Percentiles rank a stretch among this genome's conserved stretches.
Conservation (phyloP, 352 stramenopile species). For the Phytophthora fragariae region DNA sequence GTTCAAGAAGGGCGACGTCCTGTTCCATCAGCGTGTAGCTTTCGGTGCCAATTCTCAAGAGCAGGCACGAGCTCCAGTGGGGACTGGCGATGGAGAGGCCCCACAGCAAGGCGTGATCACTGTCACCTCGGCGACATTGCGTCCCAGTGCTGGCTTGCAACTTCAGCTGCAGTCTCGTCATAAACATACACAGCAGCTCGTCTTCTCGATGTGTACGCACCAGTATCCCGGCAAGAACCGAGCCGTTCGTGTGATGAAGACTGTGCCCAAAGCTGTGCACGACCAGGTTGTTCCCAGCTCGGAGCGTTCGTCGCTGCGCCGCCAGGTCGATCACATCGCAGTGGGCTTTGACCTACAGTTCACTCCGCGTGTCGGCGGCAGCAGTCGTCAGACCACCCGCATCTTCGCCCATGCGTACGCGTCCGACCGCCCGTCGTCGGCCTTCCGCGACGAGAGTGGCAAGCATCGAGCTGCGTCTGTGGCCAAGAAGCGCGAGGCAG, state of each 20-base stretch:
- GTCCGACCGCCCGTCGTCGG: constrained; percentile 39
- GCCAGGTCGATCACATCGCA: constrained; percentile 58
- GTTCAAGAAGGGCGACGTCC: constrained; percentile 55
- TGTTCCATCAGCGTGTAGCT: constrained; percentile 54
- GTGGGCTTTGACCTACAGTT: constrained; percentile 63
- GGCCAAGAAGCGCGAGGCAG: constrained; percentile 35
- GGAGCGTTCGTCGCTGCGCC: constrained; percentile 50
- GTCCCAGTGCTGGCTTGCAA: constrained; percentile 34
- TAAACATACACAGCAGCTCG: constrained; percentile 63
- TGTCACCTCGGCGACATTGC: constrained; percentile 47
- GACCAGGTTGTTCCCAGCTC: constrained; percentile 51
- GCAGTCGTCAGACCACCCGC: constrained; percentile 48
- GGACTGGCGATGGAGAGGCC: constrained; percentile 11
- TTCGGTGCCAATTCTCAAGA: constrained; percentile 33
- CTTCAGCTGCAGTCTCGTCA: constrained; percentile 44
- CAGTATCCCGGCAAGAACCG: constrained; percentile 52
- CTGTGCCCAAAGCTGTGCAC: constrained; percentile 64
- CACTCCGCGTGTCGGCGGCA: constrained; percentile 33
- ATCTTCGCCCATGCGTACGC: constrained; percentile 60
- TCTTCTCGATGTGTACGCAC: constrained; percentile 57
- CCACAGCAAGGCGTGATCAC: constrained; percentile 42
- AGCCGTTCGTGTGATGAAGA: constrained; percentile 68
- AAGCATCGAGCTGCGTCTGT: constrained; percentile 29
- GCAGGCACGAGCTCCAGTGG: constrained; percentile 23
- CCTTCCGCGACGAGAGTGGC: constrained; percentile 38